Percentiles rank a stretch among this genome's conserved stretches.
Evolutionary conservation across 768 basidiomycete species (phyloP).

Genomic region (Chiua virens): DNA sequence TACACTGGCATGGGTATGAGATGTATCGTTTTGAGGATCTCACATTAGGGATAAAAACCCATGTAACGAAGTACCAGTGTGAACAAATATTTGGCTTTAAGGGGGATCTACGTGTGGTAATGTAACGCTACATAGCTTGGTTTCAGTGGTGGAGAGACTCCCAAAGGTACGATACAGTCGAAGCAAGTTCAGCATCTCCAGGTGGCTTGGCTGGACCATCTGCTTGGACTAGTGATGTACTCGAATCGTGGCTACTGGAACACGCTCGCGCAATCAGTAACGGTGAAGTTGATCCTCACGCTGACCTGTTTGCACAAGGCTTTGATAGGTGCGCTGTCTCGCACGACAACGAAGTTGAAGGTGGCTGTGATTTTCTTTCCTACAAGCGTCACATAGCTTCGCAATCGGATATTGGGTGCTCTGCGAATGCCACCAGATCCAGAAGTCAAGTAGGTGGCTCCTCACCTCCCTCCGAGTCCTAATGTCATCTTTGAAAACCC

Average conservation of each 20-base stretch:
- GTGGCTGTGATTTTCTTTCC: too few species aligned
- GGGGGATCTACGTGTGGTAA: too few species aligned
- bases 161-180: constrained; percentile 8
- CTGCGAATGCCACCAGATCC: constrained; percentile 28
- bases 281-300: neutral
- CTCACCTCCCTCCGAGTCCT: constrained; percentile 22
- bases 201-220: constrained; percentile 1
- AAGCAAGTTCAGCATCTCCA: neutral
- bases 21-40: too few species aligned
- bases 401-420: constrained; percentile 12
- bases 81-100: too few species aligned
- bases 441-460: constrained; percentile 17
- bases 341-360: neutral
- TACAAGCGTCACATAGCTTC: constrained; percentile 27
- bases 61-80: too few species aligned
- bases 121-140: too few species aligned
- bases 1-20: too few species aligned
- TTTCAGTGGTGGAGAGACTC: too few species aligned
- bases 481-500: constrained; percentile 40
- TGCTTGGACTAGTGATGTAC: neutral
- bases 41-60: too few species aligned
- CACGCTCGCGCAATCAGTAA: neutral
- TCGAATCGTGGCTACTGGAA: constrained; percentile 13
- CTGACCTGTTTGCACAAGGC: constrained; percentile 31
- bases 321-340: constrained; percentile 30